A percentile compares a stretch with the other conserved stretches of the same genome.
Evolutionary conservation across 257 asterid species (phyloP).

Genomic region (Parsonsia alboflavescens): DNA sequence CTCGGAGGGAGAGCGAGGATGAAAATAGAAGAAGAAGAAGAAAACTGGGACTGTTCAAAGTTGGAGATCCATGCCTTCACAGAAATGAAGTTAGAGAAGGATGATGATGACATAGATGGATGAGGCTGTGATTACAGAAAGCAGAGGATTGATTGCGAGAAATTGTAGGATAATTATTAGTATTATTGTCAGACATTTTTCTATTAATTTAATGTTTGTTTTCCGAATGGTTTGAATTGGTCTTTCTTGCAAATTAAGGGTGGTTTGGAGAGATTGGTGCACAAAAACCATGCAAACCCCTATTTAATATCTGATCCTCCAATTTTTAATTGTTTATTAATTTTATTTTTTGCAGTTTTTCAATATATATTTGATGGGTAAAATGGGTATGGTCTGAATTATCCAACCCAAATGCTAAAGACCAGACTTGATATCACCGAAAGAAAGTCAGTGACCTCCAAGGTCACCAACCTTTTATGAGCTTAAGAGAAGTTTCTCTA

Average conservation of each 20-base stretch:
- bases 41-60: slow-evolving; percentile 21
- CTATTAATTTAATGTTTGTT: not conserved
- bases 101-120: slow-evolving; percentile 7
- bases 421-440: no score
- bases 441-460: no score
- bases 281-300: not conserved
- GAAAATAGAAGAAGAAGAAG: not conserved
- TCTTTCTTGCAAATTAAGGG: not conserved
- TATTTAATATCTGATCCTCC: no score
- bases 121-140: slow-evolving; percentile 23
- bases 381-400: no score
- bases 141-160: slow-evolving; percentile 35
- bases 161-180: slow-evolving; percentile 44
- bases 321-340: no score
- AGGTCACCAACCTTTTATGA: no score
- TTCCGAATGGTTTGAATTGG: slow-evolving; percentile 6
- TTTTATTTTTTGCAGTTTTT: no score
- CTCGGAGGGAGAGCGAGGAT: slow-evolving; percentile 15
- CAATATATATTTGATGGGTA: no score
- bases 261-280: slow-evolving; percentile 34
- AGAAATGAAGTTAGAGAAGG: slow-evolving; percentile 14
- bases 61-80: slow-evolving; percentile 28
- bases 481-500: no score
- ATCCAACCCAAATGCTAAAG: no score
- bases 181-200: not conserved